Evolutionary conservation across 495 filamentous ascomycete species (phyloP).

Genomic region (Lasiosphaeria hispida): DNA sequence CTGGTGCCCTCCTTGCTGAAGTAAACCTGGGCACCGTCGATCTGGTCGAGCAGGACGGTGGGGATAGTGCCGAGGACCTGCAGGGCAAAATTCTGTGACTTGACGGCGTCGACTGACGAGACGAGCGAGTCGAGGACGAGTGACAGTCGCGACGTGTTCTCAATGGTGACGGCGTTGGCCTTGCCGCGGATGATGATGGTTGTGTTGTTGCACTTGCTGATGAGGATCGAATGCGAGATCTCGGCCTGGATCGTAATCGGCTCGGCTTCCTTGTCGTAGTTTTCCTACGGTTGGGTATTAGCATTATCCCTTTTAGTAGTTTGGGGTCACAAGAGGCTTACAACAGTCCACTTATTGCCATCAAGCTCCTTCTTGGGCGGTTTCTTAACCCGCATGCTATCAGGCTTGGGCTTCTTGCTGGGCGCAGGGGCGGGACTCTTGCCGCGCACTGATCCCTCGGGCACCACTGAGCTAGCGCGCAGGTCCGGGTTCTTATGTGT

Average conservation of each 20-base stretch:
- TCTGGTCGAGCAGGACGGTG: slow-evolving; percentile 85
- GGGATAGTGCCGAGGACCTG: slow-evolving; percentile 83
- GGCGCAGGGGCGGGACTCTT: slow-evolving; percentile 85
- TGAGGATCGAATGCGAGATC: slow-evolving; percentile 86
- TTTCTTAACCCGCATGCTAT: slow-evolving; percentile 90
- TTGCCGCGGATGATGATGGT: slow-evolving; percentile 87
- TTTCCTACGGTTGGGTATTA: slow-evolving; percentile 56
- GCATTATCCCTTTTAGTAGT: background rate
- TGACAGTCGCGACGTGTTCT: slow-evolving; percentile 80
- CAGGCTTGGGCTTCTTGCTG: slow-evolving; percentile 89
- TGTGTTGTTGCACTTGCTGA: slow-evolving; percentile 85
- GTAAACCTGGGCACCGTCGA: slow-evolving; percentile 86
- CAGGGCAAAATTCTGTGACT: slow-evolving; percentile 85
- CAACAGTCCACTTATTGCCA: slow-evolving; percentile 91
- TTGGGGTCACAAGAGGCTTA: slow-evolving; percentile 28
- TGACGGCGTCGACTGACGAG: slow-evolving; percentile 89
- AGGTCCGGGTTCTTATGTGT: slow-evolving; percentile 98
- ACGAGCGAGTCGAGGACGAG: slow-evolving; percentile 89
- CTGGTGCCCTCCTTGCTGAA: slow-evolving; percentile 70
- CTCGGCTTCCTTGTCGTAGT: slow-evolving; percentile 75
- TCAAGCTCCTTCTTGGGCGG: slow-evolving; percentile 88
- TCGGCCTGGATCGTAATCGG: slow-evolving; percentile 74
- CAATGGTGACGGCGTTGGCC: slow-evolving; percentile 89
- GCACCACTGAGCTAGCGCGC: slow-evolving; percentile 68
- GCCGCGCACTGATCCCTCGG: slow-evolving; percentile 55